Evolutionary conservation across 2,329 filamentous ascomycete genomes (phyloP).

Genomic region (Aspergillus sclerotialis): DNA sequence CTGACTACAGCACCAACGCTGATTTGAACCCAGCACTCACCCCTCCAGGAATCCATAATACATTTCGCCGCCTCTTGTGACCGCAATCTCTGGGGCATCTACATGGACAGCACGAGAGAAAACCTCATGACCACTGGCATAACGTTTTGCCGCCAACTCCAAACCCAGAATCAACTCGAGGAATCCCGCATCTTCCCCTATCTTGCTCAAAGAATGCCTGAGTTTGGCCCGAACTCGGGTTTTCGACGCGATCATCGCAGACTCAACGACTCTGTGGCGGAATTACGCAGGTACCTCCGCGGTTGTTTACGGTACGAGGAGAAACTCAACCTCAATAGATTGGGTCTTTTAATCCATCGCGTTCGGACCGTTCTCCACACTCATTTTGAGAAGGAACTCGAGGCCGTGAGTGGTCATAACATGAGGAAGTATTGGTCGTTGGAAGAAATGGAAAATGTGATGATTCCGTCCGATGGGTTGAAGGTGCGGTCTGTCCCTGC

Average conservation of each 20-base stretch:
- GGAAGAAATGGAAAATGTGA: conserved; percentile 68
- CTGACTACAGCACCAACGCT: no score
- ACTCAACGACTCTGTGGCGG: conserved; percentile 71
- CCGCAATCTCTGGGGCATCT: no score
- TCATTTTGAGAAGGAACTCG: conserved; percentile 80
- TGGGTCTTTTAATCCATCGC: conserved; percentile 66
- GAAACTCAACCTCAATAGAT: conserved; percentile 48
- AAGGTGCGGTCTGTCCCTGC: no score
- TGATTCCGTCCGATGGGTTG: no score
- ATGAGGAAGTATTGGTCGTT: conserved; percentile 77
- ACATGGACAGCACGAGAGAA: no score
- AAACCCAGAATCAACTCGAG: conserved; percentile 74
- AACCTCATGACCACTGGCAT: conserved; percentile 63
- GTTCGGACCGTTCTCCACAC: conserved; percentile 75
- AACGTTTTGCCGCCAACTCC: conserved; percentile 64
- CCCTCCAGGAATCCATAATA: no score
- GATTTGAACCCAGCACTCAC: no score
- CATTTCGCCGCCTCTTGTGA: no score
- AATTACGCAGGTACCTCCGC: conserved; percentile 58
- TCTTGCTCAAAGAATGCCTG: conserved; percentile 70
- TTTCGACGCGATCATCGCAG: conserved; percentile 67
- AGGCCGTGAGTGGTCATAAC: conserved; percentile 71
- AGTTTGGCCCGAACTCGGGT: conserved; percentile 61
- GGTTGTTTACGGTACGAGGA: conserved; percentile 57
- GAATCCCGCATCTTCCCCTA: conserved; percentile 74